A percentile compares a stretch with the other conserved stretches of the same genome.
Evolutionary conservation across 495 filamentous ascomycete genomes (phyloP).

Genomic region (Cetradonia linearis): DNA sequence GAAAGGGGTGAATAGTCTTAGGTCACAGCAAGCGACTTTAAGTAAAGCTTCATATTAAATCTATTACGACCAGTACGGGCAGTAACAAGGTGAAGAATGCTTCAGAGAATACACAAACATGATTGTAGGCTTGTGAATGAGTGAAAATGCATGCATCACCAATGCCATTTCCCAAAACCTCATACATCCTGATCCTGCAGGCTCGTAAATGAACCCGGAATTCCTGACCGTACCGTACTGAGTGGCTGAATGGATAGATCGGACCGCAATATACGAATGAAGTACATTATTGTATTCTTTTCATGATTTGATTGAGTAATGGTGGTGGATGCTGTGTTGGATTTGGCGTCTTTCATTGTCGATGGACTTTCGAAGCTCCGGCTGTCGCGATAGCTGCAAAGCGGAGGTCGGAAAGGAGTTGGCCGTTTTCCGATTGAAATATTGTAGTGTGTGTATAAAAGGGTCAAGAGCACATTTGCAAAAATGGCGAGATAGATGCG

Average conservation of each 20-base stretch:
- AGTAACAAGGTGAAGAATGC: neutral
- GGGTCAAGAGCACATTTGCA: slow-evolving; percentile 3
- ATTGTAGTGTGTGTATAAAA: neutral
- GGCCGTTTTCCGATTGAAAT: neutral
- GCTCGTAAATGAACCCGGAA: slow-evolving; percentile 1
- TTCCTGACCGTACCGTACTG: neutral
- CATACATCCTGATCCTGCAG: slow-evolving; percentile 16
- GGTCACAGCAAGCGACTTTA: neutral
- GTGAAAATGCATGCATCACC: slow-evolving; percentile 2
- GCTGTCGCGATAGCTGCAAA: neutral
- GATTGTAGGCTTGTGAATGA: slow-evolving; percentile 7
- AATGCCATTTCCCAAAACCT: slow-evolving; percentile 7
- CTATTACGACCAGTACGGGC: slow-evolving; percentile 1
- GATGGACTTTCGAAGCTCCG: slow-evolving; percentile 3
- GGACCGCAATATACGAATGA: neutral
- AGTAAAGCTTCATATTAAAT: slow-evolving; percentile 9
- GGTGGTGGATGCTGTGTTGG: neutral
- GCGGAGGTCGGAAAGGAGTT: slow-evolving; percentile 1
- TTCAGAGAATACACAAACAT: neutral
- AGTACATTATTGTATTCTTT: slow-evolving; percentile 1
- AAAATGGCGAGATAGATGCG: slow-evolving; percentile 4
- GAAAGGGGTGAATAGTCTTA: too few relatives aligned
- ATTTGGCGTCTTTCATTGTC: neutral
- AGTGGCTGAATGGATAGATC: neutral
- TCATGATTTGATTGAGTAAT: neutral